These are phyloP conservation scores for Fallopia convolvulus DNA, from an alignment of 148 eudicot species.

Conservation along the genomic window DNA sequence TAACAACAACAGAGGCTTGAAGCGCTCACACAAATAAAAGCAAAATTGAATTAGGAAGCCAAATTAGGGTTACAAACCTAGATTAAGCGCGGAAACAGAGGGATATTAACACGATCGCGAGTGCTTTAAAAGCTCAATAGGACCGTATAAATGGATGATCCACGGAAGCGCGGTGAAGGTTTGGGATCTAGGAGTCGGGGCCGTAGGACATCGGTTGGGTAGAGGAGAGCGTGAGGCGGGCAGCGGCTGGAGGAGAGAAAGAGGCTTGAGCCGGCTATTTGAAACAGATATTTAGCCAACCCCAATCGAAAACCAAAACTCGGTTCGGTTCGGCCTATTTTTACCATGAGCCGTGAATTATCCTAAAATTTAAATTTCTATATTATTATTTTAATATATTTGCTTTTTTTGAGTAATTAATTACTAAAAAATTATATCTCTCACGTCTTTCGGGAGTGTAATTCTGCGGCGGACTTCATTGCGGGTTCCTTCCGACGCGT, in stretches of 20 bases:
- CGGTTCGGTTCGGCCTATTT: constrained; percentile 18
- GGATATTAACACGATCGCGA: neutral
- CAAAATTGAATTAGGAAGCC: neutral
- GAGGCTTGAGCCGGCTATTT: neutral
- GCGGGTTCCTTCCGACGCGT: too few relatives aligned
- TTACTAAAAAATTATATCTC: too few relatives aligned
- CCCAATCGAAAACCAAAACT: neutral
- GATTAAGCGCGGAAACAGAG: neutral
- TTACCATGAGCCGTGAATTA: too few relatives aligned
- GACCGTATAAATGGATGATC: neutral
- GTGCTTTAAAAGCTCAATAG: neutral
- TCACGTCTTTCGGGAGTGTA: too few relatives aligned
- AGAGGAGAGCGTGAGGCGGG: neutral
- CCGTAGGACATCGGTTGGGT: neutral
- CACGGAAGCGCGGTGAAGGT: neutral
- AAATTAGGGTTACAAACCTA: neutral
- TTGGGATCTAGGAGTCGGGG: neutral
- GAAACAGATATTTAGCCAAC: neutral
- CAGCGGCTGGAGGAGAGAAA: neutral
- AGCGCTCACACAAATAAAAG: neutral
- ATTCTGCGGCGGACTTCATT: too few relatives aligned
- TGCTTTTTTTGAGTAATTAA: too few relatives aligned
- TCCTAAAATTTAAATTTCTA: too few relatives aligned
- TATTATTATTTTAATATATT: too few relatives aligned
- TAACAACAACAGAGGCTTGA: neutral